phyloP scores from a whole-genome alignment of 1,139 yeast genomes.

The Arxiozyma bovina region DNA sequence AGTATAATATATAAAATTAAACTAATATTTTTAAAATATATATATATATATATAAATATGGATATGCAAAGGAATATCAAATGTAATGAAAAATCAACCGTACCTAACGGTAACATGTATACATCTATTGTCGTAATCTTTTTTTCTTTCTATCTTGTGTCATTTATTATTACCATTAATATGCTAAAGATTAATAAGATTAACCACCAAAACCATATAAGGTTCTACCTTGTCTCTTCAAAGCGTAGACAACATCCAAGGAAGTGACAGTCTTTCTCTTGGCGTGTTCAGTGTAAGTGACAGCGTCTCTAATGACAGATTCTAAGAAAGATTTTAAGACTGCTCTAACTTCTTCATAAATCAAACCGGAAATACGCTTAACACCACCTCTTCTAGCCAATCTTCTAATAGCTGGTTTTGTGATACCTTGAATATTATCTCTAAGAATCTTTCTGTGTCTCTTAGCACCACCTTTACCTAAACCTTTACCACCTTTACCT shows the following conservation, averaged over 20 bases:
- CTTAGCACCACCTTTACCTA: slow-evolving; percentile 99
- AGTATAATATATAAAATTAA: no score
- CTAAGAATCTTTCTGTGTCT: slow-evolving; percentile 99
- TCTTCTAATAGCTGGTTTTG: slow-evolving; percentile 99
- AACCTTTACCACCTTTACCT: slow-evolving; percentile 99
- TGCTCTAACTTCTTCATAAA: slow-evolving; percentile 97
- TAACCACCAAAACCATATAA: slow-evolving; percentile 99
- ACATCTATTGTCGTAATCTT: neutral
- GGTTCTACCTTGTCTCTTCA: slow-evolving; percentile 99
- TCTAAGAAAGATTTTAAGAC: slow-evolving; percentile 94
- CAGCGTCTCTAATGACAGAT: slow-evolving; percentile 97
- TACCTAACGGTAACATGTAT: neutral
- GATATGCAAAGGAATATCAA: slow-evolving; percentile 4
- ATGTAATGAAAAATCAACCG: neutral
- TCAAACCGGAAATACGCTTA: slow-evolving; percentile 97
- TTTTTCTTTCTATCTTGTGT: neutral
- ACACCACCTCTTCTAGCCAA: slow-evolving; percentile 99
- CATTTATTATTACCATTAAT: neutral
- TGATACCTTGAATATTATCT: slow-evolving; percentile 99
- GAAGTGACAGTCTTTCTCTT: slow-evolving; percentile 99
- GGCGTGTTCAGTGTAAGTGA: slow-evolving; percentile 98
- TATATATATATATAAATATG: neutral
- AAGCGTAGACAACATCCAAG: slow-evolving; percentile 96
- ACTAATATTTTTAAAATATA: no score
- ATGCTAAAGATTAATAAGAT: slow-evolving; percentile 5